Evolutionary conservation across 768 basidiomycete genomes (phyloP).

Genomic region (Suillus luteus): DNA sequence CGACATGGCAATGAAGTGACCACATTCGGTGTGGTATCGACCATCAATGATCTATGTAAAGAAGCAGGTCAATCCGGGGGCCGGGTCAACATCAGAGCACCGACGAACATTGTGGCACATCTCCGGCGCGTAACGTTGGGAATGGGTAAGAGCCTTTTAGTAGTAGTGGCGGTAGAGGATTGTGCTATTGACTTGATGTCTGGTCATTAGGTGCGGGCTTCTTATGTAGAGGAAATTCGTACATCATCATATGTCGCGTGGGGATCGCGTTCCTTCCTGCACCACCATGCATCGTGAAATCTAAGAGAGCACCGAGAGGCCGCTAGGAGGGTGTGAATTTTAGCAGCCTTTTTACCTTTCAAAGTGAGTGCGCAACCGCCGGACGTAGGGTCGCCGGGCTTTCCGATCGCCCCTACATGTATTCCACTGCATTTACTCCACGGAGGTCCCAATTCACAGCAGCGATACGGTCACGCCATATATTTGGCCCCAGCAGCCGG

Average conservation of each 20-base stretch:
- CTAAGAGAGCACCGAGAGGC: slow-evolving; percentile 7
- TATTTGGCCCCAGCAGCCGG: background rate
- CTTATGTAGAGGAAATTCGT: slow-evolving; percentile 34
- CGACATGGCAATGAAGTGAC: slow-evolving; percentile 73
- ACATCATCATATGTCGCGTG: slow-evolving; percentile 38
- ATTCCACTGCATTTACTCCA: slow-evolving; percentile 3
- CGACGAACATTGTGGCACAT: slow-evolving; percentile 78
- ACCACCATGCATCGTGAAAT: slow-evolving; percentile 27
- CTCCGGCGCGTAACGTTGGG: slow-evolving; percentile 18
- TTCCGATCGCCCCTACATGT: slow-evolving; percentile 8
- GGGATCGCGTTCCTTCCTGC: slow-evolving; percentile 39
- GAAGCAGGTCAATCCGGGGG: slow-evolving; percentile 10
- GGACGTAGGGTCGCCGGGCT: slow-evolving; percentile 12
- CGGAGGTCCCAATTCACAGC: background rate
- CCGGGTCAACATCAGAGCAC: slow-evolving; percentile 11
- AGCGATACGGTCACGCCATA: slow-evolving; percentile 1
- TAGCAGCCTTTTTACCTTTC: slow-evolving; percentile 19
- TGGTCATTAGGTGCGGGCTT: slow-evolving; percentile 14
- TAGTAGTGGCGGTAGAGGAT: background rate
- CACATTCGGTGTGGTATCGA: slow-evolving; percentile 67
- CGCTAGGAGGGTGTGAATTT: background rate
- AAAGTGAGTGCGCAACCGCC: slow-evolving; percentile 15
- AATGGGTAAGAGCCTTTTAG: slow-evolving; percentile 5
- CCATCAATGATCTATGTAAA: slow-evolving; percentile 68
- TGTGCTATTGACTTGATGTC: background rate